phyloP scores from a whole-genome alignment of 1,139 yeast species.

The Kluyveromyces marxianus region DNA sequence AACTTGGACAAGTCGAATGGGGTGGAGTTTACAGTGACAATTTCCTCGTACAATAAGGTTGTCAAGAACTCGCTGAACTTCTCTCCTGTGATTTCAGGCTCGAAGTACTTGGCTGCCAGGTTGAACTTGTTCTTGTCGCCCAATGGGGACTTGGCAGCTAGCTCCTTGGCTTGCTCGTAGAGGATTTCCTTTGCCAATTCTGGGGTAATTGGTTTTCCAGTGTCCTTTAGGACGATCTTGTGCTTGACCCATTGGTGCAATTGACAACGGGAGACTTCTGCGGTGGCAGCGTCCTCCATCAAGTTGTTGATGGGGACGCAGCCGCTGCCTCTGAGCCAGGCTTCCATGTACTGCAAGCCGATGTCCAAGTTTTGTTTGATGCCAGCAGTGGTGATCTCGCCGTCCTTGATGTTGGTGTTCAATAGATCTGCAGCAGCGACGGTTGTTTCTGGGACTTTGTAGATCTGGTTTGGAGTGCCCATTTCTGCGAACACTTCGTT shows the following conservation, averaged over 20 bases:
- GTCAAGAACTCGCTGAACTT: conserved; percentile 72
- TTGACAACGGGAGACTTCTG: conserved; percentile 78
- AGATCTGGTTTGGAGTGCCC: conserved; percentile 79
- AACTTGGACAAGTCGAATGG: conserved; percentile 28
- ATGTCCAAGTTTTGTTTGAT: conserved; percentile 64
- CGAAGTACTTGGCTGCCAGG: conserved; percentile 47
- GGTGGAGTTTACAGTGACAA: conserved; percentile 39
- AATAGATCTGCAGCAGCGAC: conserved; percentile 53
- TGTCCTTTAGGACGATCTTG: conserved; percentile 49
- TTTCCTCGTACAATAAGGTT: conserved; percentile 60
- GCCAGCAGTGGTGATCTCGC: conserved; percentile 57
- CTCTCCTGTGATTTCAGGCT: conserved; percentile 61
- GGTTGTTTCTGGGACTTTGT: conserved; percentile 37
- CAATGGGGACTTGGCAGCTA: conserved; percentile 34
- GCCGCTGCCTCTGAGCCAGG: conserved; percentile 77
- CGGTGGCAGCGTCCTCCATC: conserved; percentile 88
- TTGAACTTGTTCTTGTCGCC: conserved; percentile 47
- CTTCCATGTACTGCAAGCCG: conserved; percentile 75
- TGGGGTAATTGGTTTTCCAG: conserved; percentile 52
- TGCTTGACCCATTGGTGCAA: conserved; percentile 80
- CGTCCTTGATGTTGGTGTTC: conserved; percentile 56
- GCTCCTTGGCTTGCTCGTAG: conserved; percentile 53
- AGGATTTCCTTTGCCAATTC: conserved; percentile 49
- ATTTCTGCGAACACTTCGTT: conserved; percentile 64
- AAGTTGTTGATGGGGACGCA: conserved; percentile 79